phyloP scores from a whole-genome alignment of 2,329 filamentous ascomycete genomes.

The Fusarium staphyleae region DNA sequence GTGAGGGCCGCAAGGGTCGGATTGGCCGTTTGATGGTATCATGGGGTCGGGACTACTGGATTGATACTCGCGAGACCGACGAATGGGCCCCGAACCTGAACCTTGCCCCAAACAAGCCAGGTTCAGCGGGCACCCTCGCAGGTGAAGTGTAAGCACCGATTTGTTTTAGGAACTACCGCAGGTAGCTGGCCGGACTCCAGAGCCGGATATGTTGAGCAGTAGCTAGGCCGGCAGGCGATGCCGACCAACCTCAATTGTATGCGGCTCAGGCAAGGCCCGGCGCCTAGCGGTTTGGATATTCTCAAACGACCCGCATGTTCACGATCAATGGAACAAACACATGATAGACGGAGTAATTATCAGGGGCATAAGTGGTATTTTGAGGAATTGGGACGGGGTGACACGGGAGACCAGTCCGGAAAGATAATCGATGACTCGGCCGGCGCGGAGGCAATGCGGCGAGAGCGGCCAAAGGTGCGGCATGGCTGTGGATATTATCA shows the following conservation, averaged over 20 bases:
- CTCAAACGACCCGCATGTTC: constrained; percentile 19
- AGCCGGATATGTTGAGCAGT: constrained; percentile 9
- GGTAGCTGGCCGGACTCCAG: constrained; percentile 1
- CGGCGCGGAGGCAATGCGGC: constrained; percentile 34
- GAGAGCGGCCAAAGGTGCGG: constrained; percentile 40
- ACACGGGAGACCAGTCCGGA: constrained; percentile 26
- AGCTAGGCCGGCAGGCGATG: constrained; percentile 15
- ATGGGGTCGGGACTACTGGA: constrained; percentile 80
- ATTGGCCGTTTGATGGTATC: constrained; percentile 81
- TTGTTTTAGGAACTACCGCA: constrained; percentile 15
- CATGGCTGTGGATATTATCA: constrained; percentile 21
- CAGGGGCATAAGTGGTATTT: constrained; percentile 4
- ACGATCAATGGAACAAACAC: constrained; percentile 11
- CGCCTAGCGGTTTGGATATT: constrained; percentile 2
- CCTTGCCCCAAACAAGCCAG: constrained; percentile 65
- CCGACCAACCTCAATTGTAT: constrained; percentile 4
- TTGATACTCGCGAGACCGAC: constrained; percentile 70
- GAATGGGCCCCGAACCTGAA: constrained; percentile 73
- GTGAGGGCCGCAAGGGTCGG: constrained; percentile 79
- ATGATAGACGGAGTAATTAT: constrained; percentile 29
- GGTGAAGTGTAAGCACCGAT: constrained; percentile 42
- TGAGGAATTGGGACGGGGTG: constrained; percentile 7
- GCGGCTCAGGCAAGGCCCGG: constrained; percentile 11
- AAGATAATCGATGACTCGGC: constrained; percentile 28
- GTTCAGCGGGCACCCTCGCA: constrained; percentile 46